Conservation (phyloP, 768 basidiomycete species). For the Russula olivacea region DNA sequence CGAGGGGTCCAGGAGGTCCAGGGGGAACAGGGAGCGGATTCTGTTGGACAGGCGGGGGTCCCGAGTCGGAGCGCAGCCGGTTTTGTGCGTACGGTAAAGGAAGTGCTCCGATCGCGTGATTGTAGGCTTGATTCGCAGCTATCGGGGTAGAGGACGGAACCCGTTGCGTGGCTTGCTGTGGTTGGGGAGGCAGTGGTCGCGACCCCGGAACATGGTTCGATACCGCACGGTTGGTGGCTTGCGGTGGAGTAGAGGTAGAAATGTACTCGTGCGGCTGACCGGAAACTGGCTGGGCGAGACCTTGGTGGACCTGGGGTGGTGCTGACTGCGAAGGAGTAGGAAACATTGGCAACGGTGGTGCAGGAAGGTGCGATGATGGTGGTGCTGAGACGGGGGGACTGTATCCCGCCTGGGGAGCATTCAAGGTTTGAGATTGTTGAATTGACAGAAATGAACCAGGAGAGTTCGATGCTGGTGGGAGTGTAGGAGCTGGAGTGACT, state of each 20-base stretch:
- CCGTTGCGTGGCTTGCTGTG: constrained; percentile 13
- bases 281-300: constrained; percentile 2
- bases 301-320: constrained; percentile 18
- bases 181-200: constrained; percentile 25
- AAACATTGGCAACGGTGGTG: constrained; percentile 28
- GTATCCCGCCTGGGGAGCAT: constrained; percentile 17
- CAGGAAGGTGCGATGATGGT: constrained; percentile 27
- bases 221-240: constrained; percentile 9
- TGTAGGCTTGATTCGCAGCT: constrained; percentile 13
- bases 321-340: constrained; percentile 38
- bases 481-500: constrained; percentile 22
- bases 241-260: constrained; percentile 11
- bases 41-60: constrained; percentile 8
- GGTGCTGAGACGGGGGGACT: constrained; percentile 24
- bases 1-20: constrained; percentile 25
- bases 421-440: constrained; percentile 7
- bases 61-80: constrained; percentile 3
- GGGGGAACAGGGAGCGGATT: constrained; percentile 25
- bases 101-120: constrained; percentile 3
- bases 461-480: constrained; percentile 5
- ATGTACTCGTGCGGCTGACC: constrained; percentile 9
- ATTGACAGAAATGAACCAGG: constrained; percentile 15
- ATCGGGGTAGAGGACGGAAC: constrained; percentile 2
- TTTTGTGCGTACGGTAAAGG: constrained; percentile 3
- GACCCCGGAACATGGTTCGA: constrained; percentile 23